These are phyloP conservation scores for Boechera divaricarpa DNA, from an alignment of 345 rosid genomes.

Conservation along the genomic window DNA sequence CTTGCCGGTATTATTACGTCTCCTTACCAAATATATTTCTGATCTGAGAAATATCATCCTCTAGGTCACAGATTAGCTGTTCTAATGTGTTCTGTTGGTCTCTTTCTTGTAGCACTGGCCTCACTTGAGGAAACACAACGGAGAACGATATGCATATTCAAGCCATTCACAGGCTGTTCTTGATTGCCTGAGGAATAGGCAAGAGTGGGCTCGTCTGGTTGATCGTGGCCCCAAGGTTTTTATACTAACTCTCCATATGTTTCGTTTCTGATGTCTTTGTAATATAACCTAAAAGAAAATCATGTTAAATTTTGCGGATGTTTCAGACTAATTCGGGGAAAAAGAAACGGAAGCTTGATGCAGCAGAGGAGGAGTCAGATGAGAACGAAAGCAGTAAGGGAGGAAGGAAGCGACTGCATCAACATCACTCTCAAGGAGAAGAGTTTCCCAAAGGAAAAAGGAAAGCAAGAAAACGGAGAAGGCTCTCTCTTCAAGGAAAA, in stretches of 20 bases:
- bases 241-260: background rate
- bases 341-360: conserved; percentile 81
- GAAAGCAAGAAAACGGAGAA: conserved; percentile 84
- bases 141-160: conserved; percentile 97
- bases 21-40: conserved; percentile 32
- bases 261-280: conserved; percentile 1
- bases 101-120: conserved; percentile 88
- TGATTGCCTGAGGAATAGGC: conserved; percentile 95
- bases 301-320: conserved; percentile 21
- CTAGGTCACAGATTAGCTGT: conserved; percentile 6
- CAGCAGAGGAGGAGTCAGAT: conserved; percentile 76
- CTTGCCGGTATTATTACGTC: conserved; percentile 72
- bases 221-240: conserved; percentile 99
- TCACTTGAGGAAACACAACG: conserved; percentile 96
- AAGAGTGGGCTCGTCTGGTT: conserved; percentile 95
- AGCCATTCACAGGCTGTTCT: conserved; percentile 99
- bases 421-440: conserved; percentile 69
- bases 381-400: conserved; percentile 66
- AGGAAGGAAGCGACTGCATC: conserved; percentile 49
- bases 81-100: conserved; percentile 28
- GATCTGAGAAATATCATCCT: conserved; percentile 19
- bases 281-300: background rate
- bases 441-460: conserved; percentile 95
- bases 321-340: conserved; percentile 81
- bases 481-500: conserved; percentile 79